A percentile compares a stretch with the other conserved stretches of the same genome.
These are phyloP conservation scores for Monosporascus sp. DNA, from an alignment of 2,329 filamentous ascomycete species.

Conservation along the genomic window DNA sequence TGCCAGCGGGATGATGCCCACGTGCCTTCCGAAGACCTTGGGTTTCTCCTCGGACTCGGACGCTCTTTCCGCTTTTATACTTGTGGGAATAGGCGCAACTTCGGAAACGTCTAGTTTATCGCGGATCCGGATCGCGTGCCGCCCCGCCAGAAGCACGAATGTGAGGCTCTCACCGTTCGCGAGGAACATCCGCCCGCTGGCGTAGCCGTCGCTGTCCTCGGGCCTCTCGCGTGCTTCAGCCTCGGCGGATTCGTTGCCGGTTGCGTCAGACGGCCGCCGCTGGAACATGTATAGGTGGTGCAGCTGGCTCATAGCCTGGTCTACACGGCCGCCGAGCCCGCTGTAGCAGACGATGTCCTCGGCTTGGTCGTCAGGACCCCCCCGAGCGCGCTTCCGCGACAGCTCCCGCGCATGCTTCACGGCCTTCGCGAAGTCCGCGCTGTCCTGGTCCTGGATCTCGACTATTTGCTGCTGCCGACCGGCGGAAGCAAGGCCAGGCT, in stretches of 20 bases:
- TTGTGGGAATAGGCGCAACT: no score
- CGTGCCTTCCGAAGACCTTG: conserved; percentile 64
- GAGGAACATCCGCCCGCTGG: conserved; percentile 63
- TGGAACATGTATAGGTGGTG: conserved; percentile 74
- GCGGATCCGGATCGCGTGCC: conserved; percentile 63
- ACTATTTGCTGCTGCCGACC: conserved; percentile 58
- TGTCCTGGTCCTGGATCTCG: conserved; percentile 73
- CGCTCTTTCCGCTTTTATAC: no score
- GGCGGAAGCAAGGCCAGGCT: conserved; percentile 23
- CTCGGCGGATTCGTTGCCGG: neutral
- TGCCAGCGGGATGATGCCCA: conserved; percentile 81
- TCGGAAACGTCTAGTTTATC: conserved; percentile 24
- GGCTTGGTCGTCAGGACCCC: neutral
- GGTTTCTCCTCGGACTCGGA: no score
- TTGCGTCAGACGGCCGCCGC: conserved; percentile 19
- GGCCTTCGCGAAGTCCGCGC: conserved; percentile 88
- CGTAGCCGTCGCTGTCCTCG: conserved; percentile 33
- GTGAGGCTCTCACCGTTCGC: conserved; percentile 77
- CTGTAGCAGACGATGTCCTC: conserved; percentile 73
- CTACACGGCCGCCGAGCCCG: conserved; percentile 82
- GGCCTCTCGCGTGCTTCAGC: neutral
- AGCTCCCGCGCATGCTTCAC: conserved; percentile 31
- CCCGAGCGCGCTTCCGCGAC: neutral
- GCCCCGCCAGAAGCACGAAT: conserved; percentile 68
- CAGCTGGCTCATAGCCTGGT: conserved; percentile 85